Evolutionary conservation across 2,329 filamentous ascomycete genomes (phyloP).

Genomic region (Fusarium azukiicola): DNA sequence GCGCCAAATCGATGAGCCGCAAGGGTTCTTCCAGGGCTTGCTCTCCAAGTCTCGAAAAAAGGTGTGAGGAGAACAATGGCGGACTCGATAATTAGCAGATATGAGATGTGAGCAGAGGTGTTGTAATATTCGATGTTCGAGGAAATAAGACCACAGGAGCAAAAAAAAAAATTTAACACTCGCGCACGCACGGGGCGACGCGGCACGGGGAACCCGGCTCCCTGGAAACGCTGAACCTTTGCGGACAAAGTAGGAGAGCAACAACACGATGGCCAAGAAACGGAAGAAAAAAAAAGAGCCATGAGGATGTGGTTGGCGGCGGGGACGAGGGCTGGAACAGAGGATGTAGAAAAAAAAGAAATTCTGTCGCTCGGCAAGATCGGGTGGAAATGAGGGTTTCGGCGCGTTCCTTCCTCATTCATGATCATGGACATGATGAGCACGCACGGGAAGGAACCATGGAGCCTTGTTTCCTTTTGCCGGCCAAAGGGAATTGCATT

Average conservation of each 20-base stretch:
- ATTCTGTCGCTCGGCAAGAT: conserved; percentile 27
- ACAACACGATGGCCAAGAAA: conserved; percentile 19
- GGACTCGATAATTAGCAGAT: not conserved
- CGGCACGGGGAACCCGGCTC: conserved; percentile 39
- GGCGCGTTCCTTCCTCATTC: conserved; percentile 32
- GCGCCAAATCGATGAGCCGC: conserved; percentile 39
- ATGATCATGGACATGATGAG: conserved; percentile 21
- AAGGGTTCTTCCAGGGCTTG: conserved; percentile 33
- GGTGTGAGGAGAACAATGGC: conserved; percentile 21
- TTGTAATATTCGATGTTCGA: conserved; percentile 6
- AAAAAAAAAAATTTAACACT: conserved; percentile 32
- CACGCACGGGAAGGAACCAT: conserved; percentile 22
- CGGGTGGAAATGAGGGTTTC: conserved; percentile 48
- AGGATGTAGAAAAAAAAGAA: conserved; percentile 31
- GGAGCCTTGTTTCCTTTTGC: conserved; percentile 14
- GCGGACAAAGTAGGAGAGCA: conserved; percentile 14
- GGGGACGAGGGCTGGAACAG: conserved; percentile 25
- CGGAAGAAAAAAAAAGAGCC: conserved; percentile 27
- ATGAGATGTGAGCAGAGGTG: conserved; percentile 19
- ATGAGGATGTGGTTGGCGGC: conserved; percentile 37
- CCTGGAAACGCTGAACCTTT: conserved; percentile 23
- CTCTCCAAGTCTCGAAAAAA: conserved; percentile 26
- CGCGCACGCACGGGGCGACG: conserved; percentile 34
- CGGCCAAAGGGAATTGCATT: not conserved
- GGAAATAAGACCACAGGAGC: conserved; percentile 17